These are phyloP conservation scores for Globisporangium spinosum DNA, from an alignment of 352 stramenopile species.

Conservation along the genomic window DNA sequence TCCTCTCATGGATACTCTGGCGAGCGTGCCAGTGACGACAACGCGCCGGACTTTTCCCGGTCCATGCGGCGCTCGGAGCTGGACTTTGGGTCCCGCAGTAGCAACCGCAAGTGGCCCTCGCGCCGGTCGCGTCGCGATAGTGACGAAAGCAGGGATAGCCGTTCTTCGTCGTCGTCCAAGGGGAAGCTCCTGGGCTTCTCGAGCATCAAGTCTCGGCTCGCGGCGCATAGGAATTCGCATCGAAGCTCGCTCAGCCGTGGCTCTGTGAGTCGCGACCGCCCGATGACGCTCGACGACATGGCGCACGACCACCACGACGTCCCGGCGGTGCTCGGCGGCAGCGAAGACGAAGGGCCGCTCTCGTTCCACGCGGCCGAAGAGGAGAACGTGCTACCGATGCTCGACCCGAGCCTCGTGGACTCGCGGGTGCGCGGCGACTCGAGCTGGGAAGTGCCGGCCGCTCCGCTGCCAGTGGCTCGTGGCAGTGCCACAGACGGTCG, in stretches of 20 bases:
- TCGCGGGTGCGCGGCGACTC: conserved; percentile 30
- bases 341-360: background rate
- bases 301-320: conserved; percentile 1
- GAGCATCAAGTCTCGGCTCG: conserved; percentile 18
- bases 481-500: background rate
- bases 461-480: background rate
- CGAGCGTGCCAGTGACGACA: background rate
- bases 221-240: conserved; percentile 1
- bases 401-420: conserved; percentile 32
- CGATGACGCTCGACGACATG: conserved; percentile 18
- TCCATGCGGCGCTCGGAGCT: conserved; percentile 29
- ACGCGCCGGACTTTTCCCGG: background rate
- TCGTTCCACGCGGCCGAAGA: conserved; percentile 6
- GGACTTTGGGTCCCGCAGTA: conserved; percentile 27
- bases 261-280: conserved; percentile 7
- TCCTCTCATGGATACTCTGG: background rate
- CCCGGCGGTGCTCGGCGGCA: conserved; percentile 14
- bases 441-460: conserved; percentile 30
- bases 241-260: conserved; percentile 15
- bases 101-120: conserved; percentile 14
- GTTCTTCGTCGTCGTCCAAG: conserved; percentile 1
- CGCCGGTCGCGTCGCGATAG: conserved; percentile 14
- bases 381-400: conserved; percentile 31
- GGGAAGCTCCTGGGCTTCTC: conserved; percentile 15
- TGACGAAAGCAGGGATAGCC: background rate